A percentile compares a stretch with the other conserved stretches of the same genome.
Conservation (phyloP, 176 grass and related monocot species). For the Triticum timopheevii region DNA sequence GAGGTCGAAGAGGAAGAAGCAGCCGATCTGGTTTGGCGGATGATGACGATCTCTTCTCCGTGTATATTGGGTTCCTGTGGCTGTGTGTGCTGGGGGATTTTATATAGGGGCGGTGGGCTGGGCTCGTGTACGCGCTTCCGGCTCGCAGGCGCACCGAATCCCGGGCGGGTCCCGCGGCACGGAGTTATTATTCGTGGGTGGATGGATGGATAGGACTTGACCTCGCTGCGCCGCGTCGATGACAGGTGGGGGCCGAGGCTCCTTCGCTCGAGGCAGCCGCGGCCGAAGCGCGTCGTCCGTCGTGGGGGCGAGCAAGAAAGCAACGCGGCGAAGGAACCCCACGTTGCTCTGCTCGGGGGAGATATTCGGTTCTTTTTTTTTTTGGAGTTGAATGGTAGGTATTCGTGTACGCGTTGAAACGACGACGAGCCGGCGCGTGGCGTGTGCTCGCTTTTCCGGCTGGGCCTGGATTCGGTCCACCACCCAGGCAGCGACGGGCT, state of each 20-base stretch:
- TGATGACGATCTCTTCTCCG: neutral
- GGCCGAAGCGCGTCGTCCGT: neutral
- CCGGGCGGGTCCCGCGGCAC: neutral
- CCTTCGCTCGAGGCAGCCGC: neutral
- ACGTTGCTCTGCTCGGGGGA: neutral
- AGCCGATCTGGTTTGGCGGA: neutral
- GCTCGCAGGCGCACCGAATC: neutral
- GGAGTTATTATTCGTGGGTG: neutral
- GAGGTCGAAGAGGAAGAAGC: neutral
- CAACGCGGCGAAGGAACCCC: constrained; percentile 15
- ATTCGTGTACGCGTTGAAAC: neutral
- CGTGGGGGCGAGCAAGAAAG: neutral
- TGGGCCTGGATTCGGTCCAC: too few species aligned
- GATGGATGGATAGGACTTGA: neutral
- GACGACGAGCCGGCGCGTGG: neutral
- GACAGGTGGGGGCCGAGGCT: neutral
- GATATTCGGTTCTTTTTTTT: neutral
- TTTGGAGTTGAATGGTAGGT: neutral
- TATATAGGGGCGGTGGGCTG: neutral
- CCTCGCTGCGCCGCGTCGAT: fast-evolving
- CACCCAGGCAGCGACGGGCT: too few species aligned
- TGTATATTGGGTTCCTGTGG: neutral
- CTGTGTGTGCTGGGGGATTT: neutral
- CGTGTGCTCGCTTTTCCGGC: too few species aligned
- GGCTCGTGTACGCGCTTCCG: neutral